These are phyloP conservation scores for Rhododendron griersonianum DNA, from an alignment of 148 eudicot species.

Conservation along the genomic window DNA sequence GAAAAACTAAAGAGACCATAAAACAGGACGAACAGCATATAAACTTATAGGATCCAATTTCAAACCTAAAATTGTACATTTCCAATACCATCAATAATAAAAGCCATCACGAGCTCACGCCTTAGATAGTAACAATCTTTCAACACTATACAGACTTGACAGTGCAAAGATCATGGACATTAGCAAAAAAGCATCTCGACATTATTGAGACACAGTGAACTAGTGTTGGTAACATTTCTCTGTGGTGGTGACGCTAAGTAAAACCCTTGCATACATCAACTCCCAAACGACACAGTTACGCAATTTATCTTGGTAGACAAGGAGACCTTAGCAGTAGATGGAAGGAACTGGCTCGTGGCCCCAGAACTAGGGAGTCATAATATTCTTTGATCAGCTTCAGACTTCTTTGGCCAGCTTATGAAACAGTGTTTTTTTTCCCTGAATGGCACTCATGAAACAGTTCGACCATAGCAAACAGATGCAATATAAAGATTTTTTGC, in stretches of 20 bases:
- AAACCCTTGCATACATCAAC: conserved; percentile 6
- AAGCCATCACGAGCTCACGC: neutral
- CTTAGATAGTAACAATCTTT: conserved; percentile 5
- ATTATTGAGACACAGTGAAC: conserved; percentile 21
- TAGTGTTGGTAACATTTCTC: conserved; percentile 13
- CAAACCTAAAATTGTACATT: neutral
- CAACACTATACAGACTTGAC: conserved; percentile 19
- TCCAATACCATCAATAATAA: neutral
- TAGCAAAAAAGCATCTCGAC: neutral
- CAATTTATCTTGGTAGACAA: neutral
- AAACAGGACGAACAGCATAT: neutral
- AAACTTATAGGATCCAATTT: neutral
- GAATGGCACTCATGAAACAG: conserved; percentile 44
- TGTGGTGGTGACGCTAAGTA: neutral
- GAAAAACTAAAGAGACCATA: neutral
- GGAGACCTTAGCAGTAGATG: conserved; percentile 7
- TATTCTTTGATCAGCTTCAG: neutral
- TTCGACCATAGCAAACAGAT: conserved; percentile 66
- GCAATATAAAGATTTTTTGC: conserved; percentile 70
- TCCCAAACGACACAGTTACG: conserved; percentile 1
- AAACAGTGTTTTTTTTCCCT: conserved; percentile 26
- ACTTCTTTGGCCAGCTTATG: conserved; percentile 31
- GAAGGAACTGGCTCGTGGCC: conserved; percentile 12
- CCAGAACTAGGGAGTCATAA: neutral
- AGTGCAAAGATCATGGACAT: neutral